Percentiles rank a stretch among this genome's conserved stretches.
Conservation (phyloP, 441 rosid species). For the Francoa sonchifolia region DNA sequence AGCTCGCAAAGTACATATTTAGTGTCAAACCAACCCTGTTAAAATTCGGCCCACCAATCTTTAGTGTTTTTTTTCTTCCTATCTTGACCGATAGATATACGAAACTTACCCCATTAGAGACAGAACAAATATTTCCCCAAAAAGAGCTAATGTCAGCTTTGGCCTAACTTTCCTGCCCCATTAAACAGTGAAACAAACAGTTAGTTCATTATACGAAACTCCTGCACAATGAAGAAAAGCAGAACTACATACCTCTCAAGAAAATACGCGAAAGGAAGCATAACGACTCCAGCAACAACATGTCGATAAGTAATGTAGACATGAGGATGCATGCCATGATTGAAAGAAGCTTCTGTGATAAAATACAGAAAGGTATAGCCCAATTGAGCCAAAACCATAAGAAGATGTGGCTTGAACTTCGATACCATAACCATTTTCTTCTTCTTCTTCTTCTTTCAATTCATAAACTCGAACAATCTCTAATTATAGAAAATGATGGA, state of each 20-base stretch:
- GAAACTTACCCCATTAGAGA: conserved; percentile 43
- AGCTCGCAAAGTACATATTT: conserved; percentile 56
- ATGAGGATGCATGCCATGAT: conserved; percentile 58
- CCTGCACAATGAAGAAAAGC: neutral
- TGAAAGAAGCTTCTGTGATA: conserved; percentile 52
- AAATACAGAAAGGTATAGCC: conserved; percentile 44
- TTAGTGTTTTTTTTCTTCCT: neutral
- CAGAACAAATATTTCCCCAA: conserved; percentile 45
- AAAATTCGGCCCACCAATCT: neutral
- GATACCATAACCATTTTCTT: conserved; percentile 9
- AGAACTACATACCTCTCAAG: conserved; percentile 34
- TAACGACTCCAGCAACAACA: conserved; percentile 26
- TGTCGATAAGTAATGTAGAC: conserved; percentile 56
- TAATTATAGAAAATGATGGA: conserved; percentile 2
- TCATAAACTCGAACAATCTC: neutral
- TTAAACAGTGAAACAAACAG: neutral
- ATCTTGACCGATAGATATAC: neutral
- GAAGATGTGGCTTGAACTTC: conserved; percentile 41
- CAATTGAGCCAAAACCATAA: conserved; percentile 38
- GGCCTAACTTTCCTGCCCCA: conserved; percentile 47
- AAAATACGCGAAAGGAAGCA: conserved; percentile 53
- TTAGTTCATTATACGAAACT: neutral
- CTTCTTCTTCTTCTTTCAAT: neutral
- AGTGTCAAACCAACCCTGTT: conserved; percentile 36
- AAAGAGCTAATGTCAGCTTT: conserved; percentile 35